Conservation (phyloP, 768 basidiomycete species). For the Solioccasus polychromus region DNA sequence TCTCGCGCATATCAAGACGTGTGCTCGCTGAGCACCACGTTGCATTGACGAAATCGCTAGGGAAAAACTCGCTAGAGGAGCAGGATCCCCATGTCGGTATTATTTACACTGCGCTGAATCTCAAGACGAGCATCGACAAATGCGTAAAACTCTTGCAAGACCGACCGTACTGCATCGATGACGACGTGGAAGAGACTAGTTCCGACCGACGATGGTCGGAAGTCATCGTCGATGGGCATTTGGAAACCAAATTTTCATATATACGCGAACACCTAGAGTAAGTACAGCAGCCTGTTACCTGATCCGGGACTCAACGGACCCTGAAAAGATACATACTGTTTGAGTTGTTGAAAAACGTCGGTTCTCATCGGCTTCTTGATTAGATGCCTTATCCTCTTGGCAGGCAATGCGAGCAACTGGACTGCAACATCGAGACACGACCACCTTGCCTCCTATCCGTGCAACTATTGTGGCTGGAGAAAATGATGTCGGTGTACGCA, state of each 20-base stretch:
- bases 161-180: conserved; percentile 44
- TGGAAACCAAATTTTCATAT: conserved; percentile 71
- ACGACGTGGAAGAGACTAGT: conserved; percentile 30
- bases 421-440: conserved; percentile 42
- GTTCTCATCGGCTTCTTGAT: conserved; percentile 20
- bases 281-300: conserved; percentile 20
- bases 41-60: conserved; percentile 64
- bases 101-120: conserved; percentile 72
- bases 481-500: conserved; percentile 73
- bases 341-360: conserved; percentile 85
- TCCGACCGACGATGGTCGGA: conserved; percentile 50
- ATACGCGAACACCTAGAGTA: conserved; percentile 87
- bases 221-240: conserved; percentile 70
- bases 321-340: conserved; percentile 73
- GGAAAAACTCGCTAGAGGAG: conserved; percentile 30
- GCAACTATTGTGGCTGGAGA: conserved; percentile 76
- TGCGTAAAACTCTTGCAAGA: conserved; percentile 57
- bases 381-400: background rate
- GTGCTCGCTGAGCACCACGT: conserved; percentile 90
- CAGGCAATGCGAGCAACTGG: conserved; percentile 75
- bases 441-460: conserved; percentile 56
- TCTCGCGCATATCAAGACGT: conserved; percentile 85
- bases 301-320: background rate
- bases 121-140: conserved; percentile 67
- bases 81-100: conserved; percentile 75